Evolutionary conservation across 805 yeast genomes (phyloP).

Genomic region (Kodamaea laetipori): DNA sequence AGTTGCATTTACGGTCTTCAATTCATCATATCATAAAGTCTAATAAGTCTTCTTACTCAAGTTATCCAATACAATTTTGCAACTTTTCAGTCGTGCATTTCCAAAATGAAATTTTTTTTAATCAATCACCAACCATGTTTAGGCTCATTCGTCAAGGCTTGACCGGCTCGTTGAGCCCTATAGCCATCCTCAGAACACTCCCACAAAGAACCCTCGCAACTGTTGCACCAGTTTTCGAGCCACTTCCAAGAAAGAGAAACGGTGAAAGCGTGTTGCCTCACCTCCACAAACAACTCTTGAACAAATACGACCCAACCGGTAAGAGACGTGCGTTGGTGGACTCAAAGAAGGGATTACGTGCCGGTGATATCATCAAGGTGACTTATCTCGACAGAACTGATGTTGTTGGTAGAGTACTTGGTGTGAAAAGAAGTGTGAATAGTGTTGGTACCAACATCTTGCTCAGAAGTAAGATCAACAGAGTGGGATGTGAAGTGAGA

Average conservation of each 20-base stretch:
- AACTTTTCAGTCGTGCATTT: slow-evolving; percentile 8
- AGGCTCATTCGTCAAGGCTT: slow-evolving; percentile 8
- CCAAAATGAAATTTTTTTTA: slow-evolving; percentile 12
- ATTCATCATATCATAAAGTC: too few relatives aligned
- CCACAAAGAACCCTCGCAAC: slow-evolving; percentile 7
- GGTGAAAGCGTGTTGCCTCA: slow-evolving; percentile 49
- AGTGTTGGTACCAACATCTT: slow-evolving; percentile 74
- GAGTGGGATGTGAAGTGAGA: slow-evolving; percentile 82
- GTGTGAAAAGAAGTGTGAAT: slow-evolving; percentile 61
- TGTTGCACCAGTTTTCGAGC: slow-evolving; percentile 45
- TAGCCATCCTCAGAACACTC: not conserved
- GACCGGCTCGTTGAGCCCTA: not conserved
- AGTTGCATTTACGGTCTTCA: too few relatives aligned
- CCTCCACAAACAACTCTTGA: slow-evolving; percentile 53
- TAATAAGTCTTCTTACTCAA: too few relatives aligned
- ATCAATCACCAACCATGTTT: slow-evolving; percentile 9
- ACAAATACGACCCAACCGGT: slow-evolving; percentile 71
- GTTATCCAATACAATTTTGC: too few relatives aligned
- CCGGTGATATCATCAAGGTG: slow-evolving; percentile 83
- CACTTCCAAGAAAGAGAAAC: slow-evolving; percentile 49
- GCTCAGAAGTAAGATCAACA: slow-evolving; percentile 78
- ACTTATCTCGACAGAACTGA: slow-evolving; percentile 67
- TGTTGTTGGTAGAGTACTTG: slow-evolving; percentile 78
- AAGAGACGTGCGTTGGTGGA: slow-evolving; percentile 59
- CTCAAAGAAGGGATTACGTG: slow-evolving; percentile 52